Evolutionary conservation across 2,329 filamentous ascomycete genomes (phyloP), one percentile per base, ranked within the genome.

Genomic region (Emmonsiellopsis sp.): DNA sequence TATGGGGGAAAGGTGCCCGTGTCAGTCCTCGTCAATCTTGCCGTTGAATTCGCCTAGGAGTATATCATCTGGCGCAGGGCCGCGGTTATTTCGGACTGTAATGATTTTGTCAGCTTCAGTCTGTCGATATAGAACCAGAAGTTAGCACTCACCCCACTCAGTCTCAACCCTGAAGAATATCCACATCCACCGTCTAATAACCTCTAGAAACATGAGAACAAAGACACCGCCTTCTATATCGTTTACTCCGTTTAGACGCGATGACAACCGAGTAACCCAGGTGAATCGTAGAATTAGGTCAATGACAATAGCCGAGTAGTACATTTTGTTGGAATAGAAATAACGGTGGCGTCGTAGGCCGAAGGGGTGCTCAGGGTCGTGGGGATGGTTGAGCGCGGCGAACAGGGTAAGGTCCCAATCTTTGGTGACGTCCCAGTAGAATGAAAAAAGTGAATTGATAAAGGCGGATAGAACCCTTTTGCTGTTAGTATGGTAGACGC

Each of bases 401-500:
- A 97, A 87, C 11, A 97, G 78, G 0, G 86, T 88, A 57, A 98
- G 77, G 66, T 97, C 93, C 93, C 93, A 98, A 76, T 98, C 93
- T 73, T 91, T 93, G 53, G 89, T 80, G 32, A 97, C 84, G 64
- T 98, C 93, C 93, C 93, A 98, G 77, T 93, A 98, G 75, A 97
- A 97, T n/a, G 87, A 90, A 73, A 95, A 98, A 44, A 87, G 76
- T 11, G 89, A 94, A 70, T 98, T 96, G 62, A 93, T 66, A 35
- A 89, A 74, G 32, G 89, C 86, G 43, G 86, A 86, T 37, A 79
- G 71, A 32, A 94, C 74, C 84, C 89, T 93, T 15, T 10, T 40
- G 8, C 34, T 13, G 31, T 48, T 47, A 37, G 37, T 26, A 11
- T 35, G 26, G 40, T 11, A 11, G 26, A 46, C 5, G 4, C 26